These are phyloP conservation scores for Termitomyces sp. DNA, from an alignment of 768 basidiomycete genomes.

Conservation along the genomic window DNA sequence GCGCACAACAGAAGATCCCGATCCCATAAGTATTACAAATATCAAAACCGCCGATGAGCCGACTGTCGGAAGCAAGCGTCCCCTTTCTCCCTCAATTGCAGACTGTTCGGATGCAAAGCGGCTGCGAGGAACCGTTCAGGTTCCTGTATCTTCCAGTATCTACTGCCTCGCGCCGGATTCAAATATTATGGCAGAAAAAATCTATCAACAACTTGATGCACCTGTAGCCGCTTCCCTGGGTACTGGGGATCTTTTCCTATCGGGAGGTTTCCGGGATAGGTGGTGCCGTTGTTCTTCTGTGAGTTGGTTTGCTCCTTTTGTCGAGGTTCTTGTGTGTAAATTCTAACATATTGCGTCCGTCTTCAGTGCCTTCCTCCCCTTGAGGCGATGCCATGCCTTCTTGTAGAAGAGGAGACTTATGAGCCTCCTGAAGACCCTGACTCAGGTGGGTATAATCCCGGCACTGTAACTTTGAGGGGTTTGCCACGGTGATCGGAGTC, in stretches of 20 bases:
- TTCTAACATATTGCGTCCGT: neutral
- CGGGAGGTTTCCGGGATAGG: slow-evolving; percentile 64
- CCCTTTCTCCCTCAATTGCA: slow-evolving; percentile 30
- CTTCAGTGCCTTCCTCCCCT: slow-evolving; percentile 56
- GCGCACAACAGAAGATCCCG: slow-evolving; percentile 18
- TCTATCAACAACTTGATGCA: slow-evolving; percentile 29
- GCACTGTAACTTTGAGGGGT: neutral
- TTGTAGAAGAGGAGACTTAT: slow-evolving; percentile 79
- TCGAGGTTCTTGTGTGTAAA: slow-evolving; percentile 2
- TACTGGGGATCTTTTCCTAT: slow-evolving; percentile 71
- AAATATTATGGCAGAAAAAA: slow-evolving; percentile 37
- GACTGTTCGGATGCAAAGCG: slow-evolving; percentile 33
- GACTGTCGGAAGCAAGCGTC: slow-evolving; percentile 43
- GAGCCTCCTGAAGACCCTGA: slow-evolving; percentile 86
- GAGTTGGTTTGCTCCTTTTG: slow-evolving; percentile 15
- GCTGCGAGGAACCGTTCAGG: slow-evolving; percentile 21
- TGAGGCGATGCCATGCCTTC: slow-evolving; percentile 48
- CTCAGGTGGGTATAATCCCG: slow-evolving; percentile 41
- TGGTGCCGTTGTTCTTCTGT: slow-evolving; percentile 75
- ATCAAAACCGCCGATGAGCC: slow-evolving; percentile 9
- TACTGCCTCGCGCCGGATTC: slow-evolving; percentile 53
- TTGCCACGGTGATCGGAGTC: slow-evolving; percentile 5
- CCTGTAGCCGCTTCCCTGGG: slow-evolving; percentile 31
- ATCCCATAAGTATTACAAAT: slow-evolving; percentile 23
- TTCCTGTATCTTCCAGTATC: slow-evolving; percentile 13